These are phyloP conservation scores for Epichloe elymi DNA, from an alignment of 2,329 filamentous ascomycete species.

Conservation along the genomic window DNA sequence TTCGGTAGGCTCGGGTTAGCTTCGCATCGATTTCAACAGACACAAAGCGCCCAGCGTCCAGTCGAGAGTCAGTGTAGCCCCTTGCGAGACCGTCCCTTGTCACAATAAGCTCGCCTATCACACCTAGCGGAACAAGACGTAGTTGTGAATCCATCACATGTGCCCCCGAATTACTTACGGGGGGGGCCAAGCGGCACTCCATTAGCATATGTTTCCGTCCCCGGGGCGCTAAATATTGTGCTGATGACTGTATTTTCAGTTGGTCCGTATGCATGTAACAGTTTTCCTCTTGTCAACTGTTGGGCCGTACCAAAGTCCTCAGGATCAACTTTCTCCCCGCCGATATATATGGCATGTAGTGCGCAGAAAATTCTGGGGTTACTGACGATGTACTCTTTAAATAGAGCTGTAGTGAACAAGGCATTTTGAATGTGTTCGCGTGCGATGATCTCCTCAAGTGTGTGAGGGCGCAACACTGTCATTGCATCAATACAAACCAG, in stretches of 20 bases:
- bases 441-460: background rate
- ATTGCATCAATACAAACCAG: slow-evolving; percentile 7
- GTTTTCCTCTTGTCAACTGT: background rate
- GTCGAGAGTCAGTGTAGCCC: slow-evolving; percentile 11
- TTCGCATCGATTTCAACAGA: slow-evolving; percentile 3
- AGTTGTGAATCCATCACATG: slow-evolving; percentile 13
- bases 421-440: background rate
- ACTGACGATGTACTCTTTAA: background rate
- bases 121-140: slow-evolving; percentile 12
- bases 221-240: background rate
- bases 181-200: background rate
- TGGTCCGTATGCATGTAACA: slow-evolving; percentile 3
- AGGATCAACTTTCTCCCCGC: background rate
- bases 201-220: background rate
- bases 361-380: background rate
- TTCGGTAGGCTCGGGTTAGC: slow-evolving; percentile 11
- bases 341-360: background rate
- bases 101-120: slow-evolving; percentile 16
- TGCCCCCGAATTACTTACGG: slow-evolving; percentile 2
- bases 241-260: background rate
- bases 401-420: background rate
- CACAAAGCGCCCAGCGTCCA: slow-evolving; percentile 9
- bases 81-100: slow-evolving; percentile 14
- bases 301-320: background rate
- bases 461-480: slow-evolving; percentile 3